phyloP scores from a whole-genome alignment of 768 basidiomycete species.

The Boletus vinaceobasis region DNA sequence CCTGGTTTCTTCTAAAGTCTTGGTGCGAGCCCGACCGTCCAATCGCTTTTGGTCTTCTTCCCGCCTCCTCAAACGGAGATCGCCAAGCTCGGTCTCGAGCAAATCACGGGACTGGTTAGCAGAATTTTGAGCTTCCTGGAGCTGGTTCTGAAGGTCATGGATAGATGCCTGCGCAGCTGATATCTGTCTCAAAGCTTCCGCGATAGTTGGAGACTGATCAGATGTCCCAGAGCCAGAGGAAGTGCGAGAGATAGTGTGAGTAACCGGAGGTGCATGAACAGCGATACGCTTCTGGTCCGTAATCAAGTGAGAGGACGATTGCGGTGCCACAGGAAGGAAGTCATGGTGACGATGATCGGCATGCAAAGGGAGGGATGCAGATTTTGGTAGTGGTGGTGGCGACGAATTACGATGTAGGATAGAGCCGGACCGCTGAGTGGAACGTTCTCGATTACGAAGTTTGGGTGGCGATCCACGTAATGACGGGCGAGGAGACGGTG shows the following conservation, averaged over 20 bases:
- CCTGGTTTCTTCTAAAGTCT: slow-evolving; percentile 81
- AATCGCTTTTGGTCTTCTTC: slow-evolving; percentile 76
- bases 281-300: slow-evolving; percentile 27
- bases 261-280: slow-evolving; percentile 26
- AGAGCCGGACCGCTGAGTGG: slow-evolving; percentile 38
- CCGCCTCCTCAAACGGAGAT: slow-evolving; percentile 69
- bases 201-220: slow-evolving; percentile 67
- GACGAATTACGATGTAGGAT: slow-evolving; percentile 59
- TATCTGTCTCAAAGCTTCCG: slow-evolving; percentile 76
- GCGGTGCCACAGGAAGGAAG: slow-evolving; percentile 23
- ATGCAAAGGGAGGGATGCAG: slow-evolving; percentile 75
- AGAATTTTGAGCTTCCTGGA: slow-evolving; percentile 55
- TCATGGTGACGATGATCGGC: slow-evolving; percentile 39
- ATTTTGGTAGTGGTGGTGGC: slow-evolving; percentile 82
- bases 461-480: slow-evolving; percentile 52
- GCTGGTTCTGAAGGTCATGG: slow-evolving; percentile 65
- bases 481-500: slow-evolving; percentile 40
- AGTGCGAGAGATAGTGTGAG: slow-evolving; percentile 23
- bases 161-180: slow-evolving; percentile 57
- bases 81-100: slow-evolving; percentile 72
- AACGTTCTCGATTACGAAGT: slow-evolving; percentile 55
- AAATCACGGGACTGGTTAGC: slow-evolving; percentile 58
- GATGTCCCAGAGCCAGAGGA: slow-evolving; percentile 28
- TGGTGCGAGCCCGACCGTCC: slow-evolving; percentile 81
- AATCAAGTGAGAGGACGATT: slow-evolving; percentile 18